Evolutionary conservation across 441 rosid species (phyloP), one percentile per base, ranked within the genome.

Genomic region (Mallotus repandus): DNA sequence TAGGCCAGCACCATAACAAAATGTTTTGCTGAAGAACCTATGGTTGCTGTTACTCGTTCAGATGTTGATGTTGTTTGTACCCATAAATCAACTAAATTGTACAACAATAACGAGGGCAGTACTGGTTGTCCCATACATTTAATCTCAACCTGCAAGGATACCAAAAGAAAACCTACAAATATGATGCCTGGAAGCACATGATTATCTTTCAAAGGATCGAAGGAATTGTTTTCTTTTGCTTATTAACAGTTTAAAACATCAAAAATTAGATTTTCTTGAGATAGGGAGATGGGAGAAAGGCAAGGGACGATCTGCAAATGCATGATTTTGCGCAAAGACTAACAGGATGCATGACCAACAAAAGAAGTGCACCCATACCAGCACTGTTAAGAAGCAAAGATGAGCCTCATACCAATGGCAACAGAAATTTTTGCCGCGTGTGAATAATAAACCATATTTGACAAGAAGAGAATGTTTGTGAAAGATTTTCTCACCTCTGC

Each of bases 1-100:
- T 92, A 94, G n/a, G 79, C 87, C 68, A 94, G 82, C 76, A 89
- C 96, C 98, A 94, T 92, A 38, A 94, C 87, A 72, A 84, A 94
- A 18, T 94, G 97, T 81, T 92, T 90, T 3, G 97, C 98, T 10
- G 94, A 87, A 19, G 91, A 89, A 71, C 98, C 98, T 53, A 87
- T 69, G 2, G 85, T 71, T 55, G 94, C 89, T 14, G 87, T 43
- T 15, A 91, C 77, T 54, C 87, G 83, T 57, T 92, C 84, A 8
- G 89, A 78, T 63, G 83, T 83, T 12, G 91, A 64, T 16, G 84
- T 77, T 63, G 85, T 83, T 77, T 87, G 87, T 71, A 89, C 78
- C 97, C 97, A 94, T 73, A 84, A 76, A 58, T 92, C 96, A 38
- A 91, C 84, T 81, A 92, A 81, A 83, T 82, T 87, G 80, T 81